Evolutionary conservation across 192 early-diverging fungal genomes (phyloP).

Genomic region (Radiomyces spectabilis): DNA sequence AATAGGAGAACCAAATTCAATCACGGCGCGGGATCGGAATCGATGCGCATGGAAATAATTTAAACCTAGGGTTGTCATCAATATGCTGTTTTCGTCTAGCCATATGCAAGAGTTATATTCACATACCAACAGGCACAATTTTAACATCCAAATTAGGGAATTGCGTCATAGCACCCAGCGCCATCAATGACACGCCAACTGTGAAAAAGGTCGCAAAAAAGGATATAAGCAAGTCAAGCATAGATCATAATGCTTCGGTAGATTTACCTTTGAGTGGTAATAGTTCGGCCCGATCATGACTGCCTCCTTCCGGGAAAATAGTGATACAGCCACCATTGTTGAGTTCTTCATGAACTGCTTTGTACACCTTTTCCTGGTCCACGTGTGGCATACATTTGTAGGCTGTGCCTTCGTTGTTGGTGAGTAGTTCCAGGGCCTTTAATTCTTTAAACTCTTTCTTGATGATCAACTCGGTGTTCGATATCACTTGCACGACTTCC

Average conservation of each 20-base stretch:
- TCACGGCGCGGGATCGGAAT: conserved; percentile 93
- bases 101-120: no score
- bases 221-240: not conserved
- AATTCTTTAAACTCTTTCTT: conserved; percentile 69
- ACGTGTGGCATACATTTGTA: conserved; percentile 76
- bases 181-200: conserved; percentile 78
- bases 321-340: conserved; percentile 74
- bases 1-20: conserved; percentile 93
- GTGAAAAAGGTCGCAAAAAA: not conserved
- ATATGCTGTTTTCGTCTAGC: no score
- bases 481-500: conserved; percentile 67
- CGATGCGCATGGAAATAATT: conserved; percentile 94
- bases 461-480: conserved; percentile 72
- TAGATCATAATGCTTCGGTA: not conserved
- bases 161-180: conserved; percentile 81
- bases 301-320: conserved; percentile 98
- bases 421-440: conserved; percentile 31
- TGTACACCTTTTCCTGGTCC: conserved; percentile 83
- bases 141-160: conserved; percentile 82
- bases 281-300: conserved; percentile 94
- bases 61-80: no score
- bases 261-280: conserved; percentile 83
- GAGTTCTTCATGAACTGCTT: conserved; percentile 70
- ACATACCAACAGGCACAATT: conserved; percentile 74
- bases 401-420: conserved; percentile 32